A percentile compares a stretch with the other conserved stretches of the same genome.
Evolutionary conservation across 2,329 filamentous ascomycete genomes (phyloP).

Genomic region (Volutella citrinella): DNA sequence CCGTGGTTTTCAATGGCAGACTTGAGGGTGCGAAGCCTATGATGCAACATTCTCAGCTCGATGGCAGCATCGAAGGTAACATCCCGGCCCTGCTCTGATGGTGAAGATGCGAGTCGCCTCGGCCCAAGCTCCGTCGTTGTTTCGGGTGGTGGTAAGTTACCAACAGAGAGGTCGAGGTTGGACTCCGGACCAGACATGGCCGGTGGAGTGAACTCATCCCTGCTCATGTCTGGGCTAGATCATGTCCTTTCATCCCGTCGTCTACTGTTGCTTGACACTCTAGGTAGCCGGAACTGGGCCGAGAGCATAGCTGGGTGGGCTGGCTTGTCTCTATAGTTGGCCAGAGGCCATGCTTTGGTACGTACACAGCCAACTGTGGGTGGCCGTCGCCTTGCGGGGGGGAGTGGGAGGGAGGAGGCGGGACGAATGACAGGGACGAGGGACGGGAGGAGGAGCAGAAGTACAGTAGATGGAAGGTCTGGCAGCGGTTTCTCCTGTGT

Average conservation of each 20-base stretch:
- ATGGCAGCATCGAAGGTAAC: conserved; percentile 43
- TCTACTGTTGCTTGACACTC: conserved; percentile 23
- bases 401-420: conserved; percentile 11
- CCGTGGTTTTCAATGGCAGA: conserved; percentile 47
- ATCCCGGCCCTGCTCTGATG: conserved; percentile 46
- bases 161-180: conserved; percentile 23
- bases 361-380: conserved; percentile 3
- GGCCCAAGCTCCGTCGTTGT: conserved; percentile 51
- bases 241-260: conserved; percentile 27
- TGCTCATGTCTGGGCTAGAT: conserved; percentile 28
- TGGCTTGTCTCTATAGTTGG: conserved; percentile 10
- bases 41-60: conserved; percentile 54
- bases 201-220: conserved; percentile 29
- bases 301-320: conserved; percentile 23
- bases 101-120: conserved; percentile 46
- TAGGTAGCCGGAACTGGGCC: too few species aligned
- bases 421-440: conserved; percentile 10
- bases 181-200: conserved; percentile 29
- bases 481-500: too few species aligned
- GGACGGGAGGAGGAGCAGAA: conserved; percentile 11
- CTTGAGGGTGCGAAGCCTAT: conserved; percentile 51
- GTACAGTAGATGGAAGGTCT: too few species aligned
- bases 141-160: too few species aligned
- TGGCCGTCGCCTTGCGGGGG: conserved; percentile 18
- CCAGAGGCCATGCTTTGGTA: conserved; percentile 4